phyloP scores from a whole-genome alignment of 2,329 filamentous ascomycete species.

The Pestalotiopsis sp. region DNA sequence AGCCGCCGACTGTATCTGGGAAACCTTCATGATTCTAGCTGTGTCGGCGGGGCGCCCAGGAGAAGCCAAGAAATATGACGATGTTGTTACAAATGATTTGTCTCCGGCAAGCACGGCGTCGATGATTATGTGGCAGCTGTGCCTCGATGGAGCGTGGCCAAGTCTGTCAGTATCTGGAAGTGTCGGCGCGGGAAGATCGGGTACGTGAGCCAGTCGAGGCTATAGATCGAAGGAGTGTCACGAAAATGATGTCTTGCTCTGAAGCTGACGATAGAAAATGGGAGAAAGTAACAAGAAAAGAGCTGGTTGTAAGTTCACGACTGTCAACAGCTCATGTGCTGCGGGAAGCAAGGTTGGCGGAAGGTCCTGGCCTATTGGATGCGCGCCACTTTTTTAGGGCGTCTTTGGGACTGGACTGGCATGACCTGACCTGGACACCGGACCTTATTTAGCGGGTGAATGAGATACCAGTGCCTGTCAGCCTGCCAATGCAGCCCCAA shows the following conservation, averaged over 20 bases:
- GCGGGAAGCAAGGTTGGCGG: neutral
- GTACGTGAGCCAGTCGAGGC: neutral
- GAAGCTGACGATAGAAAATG: neutral
- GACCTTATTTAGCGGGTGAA: neutral
- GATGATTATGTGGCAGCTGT: neutral
- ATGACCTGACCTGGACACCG: neutral
- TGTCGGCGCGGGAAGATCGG: neutral
- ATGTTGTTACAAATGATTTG: neutral
- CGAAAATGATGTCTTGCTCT: neutral
- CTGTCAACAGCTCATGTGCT: neutral
- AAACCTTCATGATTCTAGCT: slow-evolving; percentile 38
- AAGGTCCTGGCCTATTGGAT: neutral
- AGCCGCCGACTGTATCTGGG: slow-evolving; percentile 35
- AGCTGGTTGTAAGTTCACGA: neutral
- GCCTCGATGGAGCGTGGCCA: neutral
- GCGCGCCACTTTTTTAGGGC: neutral
- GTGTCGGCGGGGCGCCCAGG: neutral
- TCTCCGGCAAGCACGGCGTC: neutral
- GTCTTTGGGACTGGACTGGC: neutral
- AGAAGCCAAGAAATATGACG: neutral
- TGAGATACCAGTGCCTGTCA: too few species aligned
- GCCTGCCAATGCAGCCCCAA: too few species aligned
- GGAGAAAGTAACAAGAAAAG: neutral
- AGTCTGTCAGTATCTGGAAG: neutral
- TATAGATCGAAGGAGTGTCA: neutral